phyloP scores from a whole-genome alignment of 495 filamentous ascomycete genomes.

The Trichocladium antarcticum region DNA sequence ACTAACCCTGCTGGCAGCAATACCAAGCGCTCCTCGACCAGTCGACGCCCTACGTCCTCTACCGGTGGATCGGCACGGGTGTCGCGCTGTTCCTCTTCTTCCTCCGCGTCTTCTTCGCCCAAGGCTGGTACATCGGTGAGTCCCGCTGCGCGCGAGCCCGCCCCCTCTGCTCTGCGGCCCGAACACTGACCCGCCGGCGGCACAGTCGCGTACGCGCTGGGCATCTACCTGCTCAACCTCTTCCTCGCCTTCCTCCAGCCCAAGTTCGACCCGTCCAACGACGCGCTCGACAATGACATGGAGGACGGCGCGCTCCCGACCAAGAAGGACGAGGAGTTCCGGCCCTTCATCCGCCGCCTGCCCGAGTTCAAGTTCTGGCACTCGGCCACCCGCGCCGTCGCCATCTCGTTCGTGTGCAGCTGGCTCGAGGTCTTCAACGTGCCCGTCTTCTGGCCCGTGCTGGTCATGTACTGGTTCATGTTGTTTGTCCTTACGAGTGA shows the following conservation, averaged over 20 bases:
- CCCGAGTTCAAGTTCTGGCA: conserved; percentile 99
- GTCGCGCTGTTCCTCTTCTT: conserved; percentile 70
- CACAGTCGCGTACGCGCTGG: conserved; percentile 88
- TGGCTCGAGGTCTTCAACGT: conserved; percentile 94
- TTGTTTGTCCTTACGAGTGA: conserved; percentile 87
- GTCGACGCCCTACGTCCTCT: conserved; percentile 72
- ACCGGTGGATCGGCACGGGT: conserved; percentile 78
- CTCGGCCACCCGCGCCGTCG: conserved; percentile 75
- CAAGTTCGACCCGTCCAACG: conserved; percentile 97
- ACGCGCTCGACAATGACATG: conserved; percentile 80
- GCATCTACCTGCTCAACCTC: conserved; percentile 97
- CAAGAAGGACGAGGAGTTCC: conserved; percentile 92
- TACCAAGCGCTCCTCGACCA: conserved; percentile 94
- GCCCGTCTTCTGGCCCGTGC: conserved; percentile 96
- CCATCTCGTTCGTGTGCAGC: conserved; percentile 73
- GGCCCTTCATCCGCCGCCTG: conserved; percentile 87
- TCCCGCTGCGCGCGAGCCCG: background rate
- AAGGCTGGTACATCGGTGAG: conserved; percentile 98
- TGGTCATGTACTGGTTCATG: conserved; percentile 98
- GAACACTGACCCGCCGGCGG: conserved; percentile 7
- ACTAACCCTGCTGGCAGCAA: conserved; percentile 44
- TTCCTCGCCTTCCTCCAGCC: conserved; percentile 98
- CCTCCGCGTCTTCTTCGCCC: conserved; percentile 73
- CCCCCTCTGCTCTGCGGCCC: background rate
- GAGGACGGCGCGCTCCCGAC: conserved; percentile 89